A percentile compares a stretch with the other conserved stretches of the same genome.
Evolutionary conservation across 2,329 filamentous ascomycete species (phyloP).

Genomic region (Paecilomyces sp.): DNA sequence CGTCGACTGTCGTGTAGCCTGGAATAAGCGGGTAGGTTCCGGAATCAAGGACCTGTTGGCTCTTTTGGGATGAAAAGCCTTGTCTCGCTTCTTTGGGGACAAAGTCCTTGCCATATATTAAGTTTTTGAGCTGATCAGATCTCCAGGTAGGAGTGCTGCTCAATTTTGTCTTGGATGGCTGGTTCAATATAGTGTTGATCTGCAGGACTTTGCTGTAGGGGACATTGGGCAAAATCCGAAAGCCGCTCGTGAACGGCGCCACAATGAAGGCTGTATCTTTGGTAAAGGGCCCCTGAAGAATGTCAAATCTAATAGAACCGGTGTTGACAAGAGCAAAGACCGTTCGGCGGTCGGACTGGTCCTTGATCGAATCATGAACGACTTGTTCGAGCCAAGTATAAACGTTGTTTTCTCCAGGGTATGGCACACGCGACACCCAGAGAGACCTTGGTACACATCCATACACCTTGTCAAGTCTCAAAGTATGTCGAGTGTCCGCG

Average conservation of each 20-base stretch:
- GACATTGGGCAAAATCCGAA: constrained; percentile 71
- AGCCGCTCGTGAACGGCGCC: constrained; percentile 77
- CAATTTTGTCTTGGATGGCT: constrained; percentile 33
- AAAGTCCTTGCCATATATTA: constrained; percentile 17
- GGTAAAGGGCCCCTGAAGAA: constrained; percentile 88
- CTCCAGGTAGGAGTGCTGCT: constrained; percentile 15
- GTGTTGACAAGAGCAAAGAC: constrained; percentile 73
- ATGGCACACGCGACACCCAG: constrained; percentile 75
- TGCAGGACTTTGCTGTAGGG: constrained; percentile 68
- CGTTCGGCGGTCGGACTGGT: constrained; percentile 51
- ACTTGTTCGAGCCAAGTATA: constrained; percentile 75
- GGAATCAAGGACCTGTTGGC: constrained; percentile 24
- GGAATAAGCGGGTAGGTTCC: constrained; percentile 42
- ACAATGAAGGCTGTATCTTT: constrained; percentile 79
- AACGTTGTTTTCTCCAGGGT: constrained; percentile 66
- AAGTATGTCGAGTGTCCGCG: constrained; percentile 56
- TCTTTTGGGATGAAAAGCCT: constrained; percentile 3
- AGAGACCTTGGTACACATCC: constrained; percentile 77
- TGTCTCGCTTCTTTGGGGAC: constrained; percentile 6
- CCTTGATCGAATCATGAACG: constrained; percentile 59
- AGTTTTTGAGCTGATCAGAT: constrained; percentile 41
- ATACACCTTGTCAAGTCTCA: constrained; percentile 65
- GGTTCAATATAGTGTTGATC: constrained; percentile 55
- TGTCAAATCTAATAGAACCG: constrained; percentile 87
- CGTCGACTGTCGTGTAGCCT: constrained; percentile 87